Evolutionary conservation across 2,329 filamentous ascomycete genomes (phyloP), one percentile per base, ranked within the genome.

Genomic region (Sclerotinia sclerotiorum): DNA sequence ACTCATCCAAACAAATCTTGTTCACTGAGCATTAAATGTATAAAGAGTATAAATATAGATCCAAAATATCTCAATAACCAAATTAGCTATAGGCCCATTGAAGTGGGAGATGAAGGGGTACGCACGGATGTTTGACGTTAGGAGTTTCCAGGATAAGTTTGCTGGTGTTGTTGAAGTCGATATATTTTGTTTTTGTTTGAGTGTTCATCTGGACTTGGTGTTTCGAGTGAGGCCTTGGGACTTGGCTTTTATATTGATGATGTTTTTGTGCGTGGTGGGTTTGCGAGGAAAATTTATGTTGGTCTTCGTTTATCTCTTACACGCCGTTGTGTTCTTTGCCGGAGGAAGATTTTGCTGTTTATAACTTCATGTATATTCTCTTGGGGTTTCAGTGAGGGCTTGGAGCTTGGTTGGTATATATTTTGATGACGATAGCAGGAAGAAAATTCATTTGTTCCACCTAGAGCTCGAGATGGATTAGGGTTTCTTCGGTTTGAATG

Each of bases 111-210:
- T 61, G 57, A 61, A 61, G 57, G 57, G 57, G 57, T 60, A 15
- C 35, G 57, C 57, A 61, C 57, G 57, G 57, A 61, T 61, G 27
- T 35, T 61, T 61, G 57, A 27, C 35, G 42, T 49, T 44, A 32
- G 44, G 57, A 27, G 57, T 48, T 48, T 27, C 42, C 27, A 48
- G 48, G 42, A 21, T 56, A 24, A 39, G 19, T 27, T 35, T 35
- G 7, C n/a, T 32, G 44, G 42, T 19, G 57, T 32, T n/a, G 27
- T 48, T 32, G 24, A 29, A n/a, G 54, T 21, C 6, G 4, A n/a
- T 48, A 29, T 21, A 11, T 61, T 61, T 32, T 32, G 19, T n/a
- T 21, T 32, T 48, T 32, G 3, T 48, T 48, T 61, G 54, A 56
- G 35, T 7, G 1, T 21, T 48, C 42, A 44, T 48, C 57, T 48